Conservation (phyloP, 441 rosid species). For the Erodium texanum region DNA sequence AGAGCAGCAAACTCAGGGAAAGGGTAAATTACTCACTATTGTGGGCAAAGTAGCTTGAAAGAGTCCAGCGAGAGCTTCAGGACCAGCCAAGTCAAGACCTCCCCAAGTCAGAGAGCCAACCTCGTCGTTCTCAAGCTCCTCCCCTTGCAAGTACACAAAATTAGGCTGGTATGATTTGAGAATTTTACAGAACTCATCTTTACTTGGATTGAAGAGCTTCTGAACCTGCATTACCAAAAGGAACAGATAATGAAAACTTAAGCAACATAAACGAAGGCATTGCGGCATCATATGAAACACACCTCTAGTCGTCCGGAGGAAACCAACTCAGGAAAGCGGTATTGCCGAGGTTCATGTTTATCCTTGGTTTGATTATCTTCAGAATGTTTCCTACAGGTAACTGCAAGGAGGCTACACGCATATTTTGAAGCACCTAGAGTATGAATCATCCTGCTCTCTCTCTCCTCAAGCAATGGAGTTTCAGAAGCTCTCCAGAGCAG, state of each 20-base stretch:
- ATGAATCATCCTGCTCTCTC: background rate
- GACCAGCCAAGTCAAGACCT: background rate
- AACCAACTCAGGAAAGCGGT: slow-evolving; percentile 13
- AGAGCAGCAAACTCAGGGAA: background rate
- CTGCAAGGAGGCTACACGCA: slow-evolving; percentile 9
- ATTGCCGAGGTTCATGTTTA: background rate
- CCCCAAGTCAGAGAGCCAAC: slow-evolving; percentile 12
- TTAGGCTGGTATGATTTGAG: slow-evolving; percentile 16
- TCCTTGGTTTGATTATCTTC: background rate
- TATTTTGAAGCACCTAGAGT: background rate
- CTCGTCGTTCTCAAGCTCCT: slow-evolving; percentile 9
- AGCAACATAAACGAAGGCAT: no score
- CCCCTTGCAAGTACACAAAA: slow-evolving; percentile 7
- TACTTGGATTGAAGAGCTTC: slow-evolving; percentile 17
- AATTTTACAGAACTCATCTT: slow-evolving; percentile 16
- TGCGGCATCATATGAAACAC: no score
- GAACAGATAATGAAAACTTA: no score
- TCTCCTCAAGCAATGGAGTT: no score
- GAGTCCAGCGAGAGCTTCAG: slow-evolving; percentile 15
- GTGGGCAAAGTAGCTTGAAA: slow-evolving; percentile 17
- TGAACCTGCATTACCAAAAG: slow-evolving; percentile 11
- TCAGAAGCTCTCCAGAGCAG: no score
- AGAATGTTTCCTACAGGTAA: slow-evolving; percentile 11
- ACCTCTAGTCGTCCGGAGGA: slow-evolving; percentile 21
- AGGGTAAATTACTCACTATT: slow-evolving; percentile 7